Base-by-base conservation (phyloP, 2,329 filamentous ascomycete species). In the Fusarium bulbicola region DNA sequence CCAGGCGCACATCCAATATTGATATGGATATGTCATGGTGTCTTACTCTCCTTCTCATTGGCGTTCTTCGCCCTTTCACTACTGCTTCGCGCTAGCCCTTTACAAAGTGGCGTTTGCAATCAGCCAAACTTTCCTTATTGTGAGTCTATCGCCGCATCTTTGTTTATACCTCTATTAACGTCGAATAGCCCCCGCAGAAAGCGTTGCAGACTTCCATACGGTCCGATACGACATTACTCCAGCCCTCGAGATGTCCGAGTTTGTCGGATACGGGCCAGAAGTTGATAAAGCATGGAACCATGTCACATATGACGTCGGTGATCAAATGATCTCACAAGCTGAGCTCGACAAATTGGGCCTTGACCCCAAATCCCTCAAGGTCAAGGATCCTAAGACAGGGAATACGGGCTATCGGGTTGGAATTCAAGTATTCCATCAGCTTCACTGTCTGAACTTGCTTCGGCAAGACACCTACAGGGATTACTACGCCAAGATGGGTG, bases 211-310 rank as follows among this genome's bases (percentile, higher is more conserved):
- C 68, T 89, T 89, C 74, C 81, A 88, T 70, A 85, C 81, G 7
- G 80, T 85, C 14, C 84, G 86, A 49, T 89, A 86, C 74, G 86
- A 88, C 59, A 75, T 86, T 15, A 84, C 84, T 20, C 83, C 85
- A 0, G 79, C 84, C n/a, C 81, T 84, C 50, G 82, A 85, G 52
- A 74, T 66, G 21, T 85, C 86, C 0, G 83, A 84, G 6, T 91
- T 87, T 73, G 85, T 90, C 43, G 89, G 89, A 14, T 86, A 84
- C 43, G 87, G 88, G 0, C 83, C 85, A 5, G 85, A 88, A 18
- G 89, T 90, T 6, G 89, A 91, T 63, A 82, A 84, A 58, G 87
- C 86, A 11, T 91, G 89, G 89, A 83, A 88, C 54, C 84, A 85
- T 24, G 84, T 89, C 43, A 87, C 86, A 16, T 63, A 61, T 26